Evolutionary conservation across 2,329 filamentous ascomycete genomes (phyloP).

Genomic region (Bisporella sp.): DNA sequence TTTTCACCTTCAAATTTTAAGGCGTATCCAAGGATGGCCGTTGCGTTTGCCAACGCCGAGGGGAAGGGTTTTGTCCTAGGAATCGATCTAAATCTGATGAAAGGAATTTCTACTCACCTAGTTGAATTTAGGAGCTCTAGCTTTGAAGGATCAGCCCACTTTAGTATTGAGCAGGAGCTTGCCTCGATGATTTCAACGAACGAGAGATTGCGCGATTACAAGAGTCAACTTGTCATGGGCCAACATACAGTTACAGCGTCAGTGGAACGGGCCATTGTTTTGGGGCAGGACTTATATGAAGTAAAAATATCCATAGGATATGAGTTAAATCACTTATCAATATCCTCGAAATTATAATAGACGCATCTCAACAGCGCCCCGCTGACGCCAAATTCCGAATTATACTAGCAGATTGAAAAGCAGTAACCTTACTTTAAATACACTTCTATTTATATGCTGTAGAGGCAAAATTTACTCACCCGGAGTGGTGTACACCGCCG

Average conservation of each 20-base stretch:
- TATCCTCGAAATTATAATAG: too few species aligned
- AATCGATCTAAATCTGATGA: not conserved
- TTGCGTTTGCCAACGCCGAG: not conserved
- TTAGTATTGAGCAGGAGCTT: too few species aligned
- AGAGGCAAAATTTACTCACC: too few species aligned
- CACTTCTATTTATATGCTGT: too few species aligned
- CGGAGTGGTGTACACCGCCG: too few species aligned
- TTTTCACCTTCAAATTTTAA: not conserved
- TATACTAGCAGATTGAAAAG: too few species aligned
- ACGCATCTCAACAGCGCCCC: too few species aligned
- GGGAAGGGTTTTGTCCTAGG: not conserved
- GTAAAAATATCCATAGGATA: not conserved
- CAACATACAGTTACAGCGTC: slow-evolving; percentile 1
- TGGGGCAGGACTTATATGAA: slow-evolving; percentile 1
- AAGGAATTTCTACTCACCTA: not conserved
- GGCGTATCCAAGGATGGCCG: not conserved
- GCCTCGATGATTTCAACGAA: not conserved
- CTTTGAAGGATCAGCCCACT: not conserved
- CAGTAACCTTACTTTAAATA: too few species aligned
- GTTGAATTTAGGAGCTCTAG: not conserved
- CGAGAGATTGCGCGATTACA: not conserved
- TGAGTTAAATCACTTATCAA: too few species aligned
- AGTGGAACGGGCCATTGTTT: not conserved
- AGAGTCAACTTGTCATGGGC: slow-evolving; percentile 1
- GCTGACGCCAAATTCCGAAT: too few species aligned